Evolutionary conservation across 2,329 filamentous ascomycete genomes (phyloP), one percentile per base, ranked within the genome.

Genomic region (Curvularia hawaiiensis): DNA sequence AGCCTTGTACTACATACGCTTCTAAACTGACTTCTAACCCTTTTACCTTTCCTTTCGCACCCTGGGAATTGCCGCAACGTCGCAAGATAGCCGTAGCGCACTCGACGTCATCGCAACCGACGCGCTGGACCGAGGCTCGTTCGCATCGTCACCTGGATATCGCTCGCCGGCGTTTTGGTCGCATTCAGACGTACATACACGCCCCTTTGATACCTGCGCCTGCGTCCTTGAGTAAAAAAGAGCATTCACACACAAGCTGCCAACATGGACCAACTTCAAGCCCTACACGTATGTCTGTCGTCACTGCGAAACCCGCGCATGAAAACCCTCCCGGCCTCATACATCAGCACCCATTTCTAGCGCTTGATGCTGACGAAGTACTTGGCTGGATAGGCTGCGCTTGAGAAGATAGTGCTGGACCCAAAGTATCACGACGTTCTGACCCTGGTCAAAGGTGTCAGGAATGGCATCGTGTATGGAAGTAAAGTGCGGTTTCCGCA

Each of bases 401-500:
- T 93, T 67, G 92, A 96, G 80, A 84, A 85, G 66, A 83, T 97
- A 55, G 82, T 93, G 65, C 85, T 95, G 61, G 88, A 98, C 75
- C 92, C 93, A 6, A 84, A 87, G 65, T 91, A 97, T 79, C 91
- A 95, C 70, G 91, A 95, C 70, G 76, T 92, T 54, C 85, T 99
- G 61, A 87, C 91, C 56, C 83, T 99, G 66, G 77, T 97, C 77
- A 99, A 99, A 84, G 92, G 88, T 70, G 90, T 95, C 66, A 92
- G 95, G 79, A 99, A 98, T 87, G 95, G 95, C 77, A 88, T 93
- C 65, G 92, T 99, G 62, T 99, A 99, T 79, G 95, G 95, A 60
- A 88, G 91, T 70, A 98, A 98, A 85, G 92, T 99, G 78, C 93
- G 95, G 63, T 98, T 99, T 80, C 95, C 95, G 64, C 95, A 99